These are phyloP conservation scores for Ziziphus jujuba DNA, from an alignment of 306 rosid genomes.

Conservation along the genomic window DNA sequence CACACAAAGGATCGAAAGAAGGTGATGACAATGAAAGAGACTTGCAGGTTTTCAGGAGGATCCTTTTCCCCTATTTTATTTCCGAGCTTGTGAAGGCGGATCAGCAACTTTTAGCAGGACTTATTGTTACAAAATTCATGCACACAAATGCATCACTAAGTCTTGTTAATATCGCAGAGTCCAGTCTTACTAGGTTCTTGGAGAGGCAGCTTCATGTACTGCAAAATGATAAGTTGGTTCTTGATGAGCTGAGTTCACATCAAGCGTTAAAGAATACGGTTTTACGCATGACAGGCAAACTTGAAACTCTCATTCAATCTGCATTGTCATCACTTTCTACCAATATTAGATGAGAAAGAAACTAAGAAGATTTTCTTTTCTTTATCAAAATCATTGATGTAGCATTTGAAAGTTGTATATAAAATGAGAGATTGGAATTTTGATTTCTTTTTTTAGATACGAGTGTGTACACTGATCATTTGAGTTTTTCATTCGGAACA, in stretches of 20 bases:
- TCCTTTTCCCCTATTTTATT: conserved; percentile 63
- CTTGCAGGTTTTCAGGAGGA: conserved; percentile 46
- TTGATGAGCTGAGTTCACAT: conserved; percentile 33
- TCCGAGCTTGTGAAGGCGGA: conserved; percentile 86
- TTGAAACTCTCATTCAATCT: conserved; percentile 50
- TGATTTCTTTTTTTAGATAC: too few relatives aligned
- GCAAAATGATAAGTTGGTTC: conserved; percentile 38
- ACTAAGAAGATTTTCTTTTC: background rate
- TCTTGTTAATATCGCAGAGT: conserved; percentile 67
- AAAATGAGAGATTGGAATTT: too few relatives aligned
- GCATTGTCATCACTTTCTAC: conserved; percentile 42
- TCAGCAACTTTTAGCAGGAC: conserved; percentile 85
- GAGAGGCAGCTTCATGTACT: conserved; percentile 62
- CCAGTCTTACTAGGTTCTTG: conserved; percentile 63
- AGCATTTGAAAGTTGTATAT: background rate
- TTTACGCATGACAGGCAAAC: conserved; percentile 48
- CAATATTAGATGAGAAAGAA: conserved; percentile 14
- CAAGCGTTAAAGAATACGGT: conserved; percentile 55
- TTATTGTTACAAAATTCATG: conserved; percentile 73
- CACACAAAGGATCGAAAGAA: conserved; percentile 28
- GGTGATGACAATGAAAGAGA: conserved; percentile 38
- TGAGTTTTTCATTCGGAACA: too few relatives aligned
- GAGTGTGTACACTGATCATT: too few relatives aligned
- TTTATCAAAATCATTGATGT: background rate
- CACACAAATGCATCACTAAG: conserved; percentile 66